Base-by-base conservation (phyloP, 495 filamentous ascomycete species). In the Astrocystis sublimbata region DNA sequence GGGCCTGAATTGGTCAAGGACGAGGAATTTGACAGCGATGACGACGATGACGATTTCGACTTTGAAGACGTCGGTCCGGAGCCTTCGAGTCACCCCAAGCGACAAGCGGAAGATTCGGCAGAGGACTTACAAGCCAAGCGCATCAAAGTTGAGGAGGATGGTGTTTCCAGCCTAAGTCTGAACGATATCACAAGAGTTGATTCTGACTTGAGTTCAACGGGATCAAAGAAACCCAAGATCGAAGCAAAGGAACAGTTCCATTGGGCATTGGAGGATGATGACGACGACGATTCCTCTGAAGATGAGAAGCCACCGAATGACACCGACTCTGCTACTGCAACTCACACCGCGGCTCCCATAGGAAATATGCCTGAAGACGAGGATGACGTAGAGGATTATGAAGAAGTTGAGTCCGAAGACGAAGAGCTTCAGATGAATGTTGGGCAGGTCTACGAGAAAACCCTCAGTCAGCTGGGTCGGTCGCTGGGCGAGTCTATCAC, bases 381-480 rank as follows among this genome's bases (percentile, higher is more conserved):
- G 9, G 68, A 69, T n/a, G 66, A 65, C 26, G 43, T 35, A 10
- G 65, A 60, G 10, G 36, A 55, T 62, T 46, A 47, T 2, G 42
- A 50, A 49, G 42, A 66, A 50, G 63, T 79, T 13, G 76, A 76
- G 1, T 76, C 76, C 0, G 81, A 82, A 43, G 76, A 76, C 24
- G 75, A 81, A 57, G 63, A 65, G 9, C 38, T 81, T 21, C 73
- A 78, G 24, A 88, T 93, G 83, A 86, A 91, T 62, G 81, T 89
- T 49, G 89, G 86, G 0, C 80, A 81, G 63, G 87, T 96, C 0
- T 96, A 93, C 75, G 90, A 93, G 72, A 80, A 81, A 67, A 93
- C 90, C 0, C 79, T 96, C 62, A 82, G 88, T 51, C 80, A 88
- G 71, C 73, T 94, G 4, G 89, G 86, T 4, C 86, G 85, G 69